Evolutionary conservation across 2,329 filamentous ascomycete species (phyloP).

Genomic region (Xylariaceae sp.): DNA sequence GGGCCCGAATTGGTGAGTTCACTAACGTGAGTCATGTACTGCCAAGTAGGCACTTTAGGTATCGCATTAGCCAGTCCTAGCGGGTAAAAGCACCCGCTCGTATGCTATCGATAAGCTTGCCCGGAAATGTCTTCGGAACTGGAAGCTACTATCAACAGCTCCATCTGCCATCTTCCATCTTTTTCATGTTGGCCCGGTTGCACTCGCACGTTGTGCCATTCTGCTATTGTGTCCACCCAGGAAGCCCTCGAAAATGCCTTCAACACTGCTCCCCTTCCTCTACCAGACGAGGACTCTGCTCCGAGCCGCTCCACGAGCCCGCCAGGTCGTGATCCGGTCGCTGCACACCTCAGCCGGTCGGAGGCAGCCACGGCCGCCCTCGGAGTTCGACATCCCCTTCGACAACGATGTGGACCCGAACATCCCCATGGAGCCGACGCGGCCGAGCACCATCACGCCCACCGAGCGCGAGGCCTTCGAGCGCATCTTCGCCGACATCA

Average conservation of each 20-base stretch:
- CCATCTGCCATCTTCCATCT: too few relatives aligned
- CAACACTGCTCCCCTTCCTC: conserved; percentile 56
- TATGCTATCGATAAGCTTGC: too few relatives aligned
- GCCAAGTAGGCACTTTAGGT: too few relatives aligned
- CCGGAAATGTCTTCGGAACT: too few relatives aligned
- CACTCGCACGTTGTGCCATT: too few relatives aligned
- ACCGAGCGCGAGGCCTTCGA: conserved; percentile 42
- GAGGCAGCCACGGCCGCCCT: neutral
- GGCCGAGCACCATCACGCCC: conserved; percentile 45
- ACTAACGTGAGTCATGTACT: too few relatives aligned
- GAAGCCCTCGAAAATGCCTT: conserved; percentile 40
- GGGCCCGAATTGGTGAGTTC: too few relatives aligned
- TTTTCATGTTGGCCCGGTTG: too few relatives aligned
- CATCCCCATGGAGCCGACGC: conserved; percentile 8
- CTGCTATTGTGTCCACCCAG: too few relatives aligned
- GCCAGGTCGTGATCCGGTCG: conserved; percentile 13
- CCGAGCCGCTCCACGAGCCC: conserved; percentile 23
- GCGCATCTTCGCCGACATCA: conserved; percentile 52
- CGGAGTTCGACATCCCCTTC: conserved; percentile 39
- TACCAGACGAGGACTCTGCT: conserved; percentile 63
- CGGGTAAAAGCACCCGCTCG: too few relatives aligned
- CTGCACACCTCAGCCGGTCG: conserved; percentile 15
- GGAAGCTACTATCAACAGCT: too few relatives aligned
- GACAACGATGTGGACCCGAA: conserved; percentile 32
- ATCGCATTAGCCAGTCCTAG: too few relatives aligned